These are phyloP conservation scores for Rhodofomes roseus DNA, from an alignment of 1,284 basidiomycete genomes.

Conservation along the genomic window DNA sequence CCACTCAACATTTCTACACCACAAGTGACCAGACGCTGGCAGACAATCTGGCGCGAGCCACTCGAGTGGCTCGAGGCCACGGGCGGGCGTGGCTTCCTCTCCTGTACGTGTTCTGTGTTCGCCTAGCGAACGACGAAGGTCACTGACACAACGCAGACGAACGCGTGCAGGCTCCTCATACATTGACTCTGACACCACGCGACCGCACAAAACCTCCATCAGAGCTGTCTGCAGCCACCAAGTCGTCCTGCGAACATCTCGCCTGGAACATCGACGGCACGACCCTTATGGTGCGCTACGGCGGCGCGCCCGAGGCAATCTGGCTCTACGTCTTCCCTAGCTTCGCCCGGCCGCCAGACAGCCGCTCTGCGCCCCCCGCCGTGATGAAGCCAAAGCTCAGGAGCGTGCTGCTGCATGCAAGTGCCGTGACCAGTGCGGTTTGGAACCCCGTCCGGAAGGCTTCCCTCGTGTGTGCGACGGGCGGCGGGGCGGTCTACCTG, in stretches of 20 bases:
- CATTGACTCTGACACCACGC: slow-evolving; percentile 40
- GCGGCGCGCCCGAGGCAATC: slow-evolving; percentile 52
- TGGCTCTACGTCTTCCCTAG: slow-evolving; percentile 31
- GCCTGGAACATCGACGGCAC: slow-evolving; percentile 77
- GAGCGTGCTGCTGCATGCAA: slow-evolving; percentile 61
- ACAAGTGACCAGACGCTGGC: neutral
- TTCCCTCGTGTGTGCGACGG: slow-evolving; percentile 66
- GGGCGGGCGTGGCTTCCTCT: slow-evolving; percentile 75
- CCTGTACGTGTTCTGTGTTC: slow-evolving; percentile 54
- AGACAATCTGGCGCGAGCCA: slow-evolving; percentile 83
- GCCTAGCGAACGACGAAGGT: too few species aligned
- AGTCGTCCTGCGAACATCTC: slow-evolving; percentile 51
- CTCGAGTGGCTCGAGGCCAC: slow-evolving; percentile 76
- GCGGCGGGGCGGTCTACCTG: slow-evolving; percentile 62
- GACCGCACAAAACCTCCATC: slow-evolving; percentile 49
- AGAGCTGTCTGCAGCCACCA: slow-evolving; percentile 4
- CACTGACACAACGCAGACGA: slow-evolving; percentile 46
- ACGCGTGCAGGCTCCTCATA: slow-evolving; percentile 52
- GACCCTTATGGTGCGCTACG: slow-evolving; percentile 69
- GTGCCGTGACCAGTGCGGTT: slow-evolving; percentile 54
- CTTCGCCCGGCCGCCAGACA: slow-evolving; percentile 3
- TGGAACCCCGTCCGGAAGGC: slow-evolving; percentile 80
- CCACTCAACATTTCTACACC: neutral
- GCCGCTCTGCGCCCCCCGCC: neutral
- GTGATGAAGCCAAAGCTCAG: slow-evolving; percentile 52